Percentiles rank a stretch among this genome's conserved stretches.
These are phyloP conservation scores for Pseudocohnilembus persalinus DNA, from an alignment of 169 alveolate genomes.

Conservation along the genomic window DNA sequence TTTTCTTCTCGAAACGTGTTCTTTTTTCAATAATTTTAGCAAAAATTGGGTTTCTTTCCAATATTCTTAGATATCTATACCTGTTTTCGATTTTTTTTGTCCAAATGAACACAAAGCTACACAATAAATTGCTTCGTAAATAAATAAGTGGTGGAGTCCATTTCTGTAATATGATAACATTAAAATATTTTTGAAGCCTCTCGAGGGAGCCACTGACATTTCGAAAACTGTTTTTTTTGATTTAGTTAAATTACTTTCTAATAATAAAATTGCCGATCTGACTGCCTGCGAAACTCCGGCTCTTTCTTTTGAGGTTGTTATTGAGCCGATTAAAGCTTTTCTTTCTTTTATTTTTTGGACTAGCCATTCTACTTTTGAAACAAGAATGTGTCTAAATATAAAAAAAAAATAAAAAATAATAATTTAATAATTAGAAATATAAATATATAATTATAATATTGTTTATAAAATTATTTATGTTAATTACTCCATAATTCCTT, in stretches of 20 bases:
- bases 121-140: constrained; percentile 61
- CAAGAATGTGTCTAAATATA: constrained; percentile 52
- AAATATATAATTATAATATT: not conserved
- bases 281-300: constrained; percentile 48
- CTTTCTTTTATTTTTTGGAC: constrained; percentile 49
- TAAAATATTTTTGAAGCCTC: constrained; percentile 71
- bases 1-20: constrained; percentile 54
- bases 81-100: constrained; percentile 52
- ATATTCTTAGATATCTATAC: constrained; percentile 50
- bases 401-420: no score
- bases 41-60: constrained; percentile 64
- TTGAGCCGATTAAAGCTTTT: constrained; percentile 48
- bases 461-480: not conserved
- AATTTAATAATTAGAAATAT: no score
- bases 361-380: constrained; percentile 65
- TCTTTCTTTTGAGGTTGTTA: constrained; percentile 1
- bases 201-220: constrained; percentile 53
- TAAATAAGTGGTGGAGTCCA: constrained; percentile 56
- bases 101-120: constrained; percentile 68
- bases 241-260: constrained; percentile 53
- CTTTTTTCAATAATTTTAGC: constrained; percentile 51
- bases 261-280: constrained; percentile 53
- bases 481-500: constrained; percentile 63
- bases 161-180: constrained; percentile 71
- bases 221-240: constrained; percentile 67